A percentile compares a stretch with the other conserved stretches of the same genome.
phyloP scores from a whole-genome alignment of 1,284 basidiomycete genomes.

The Tylopilus sp. region DNA sequence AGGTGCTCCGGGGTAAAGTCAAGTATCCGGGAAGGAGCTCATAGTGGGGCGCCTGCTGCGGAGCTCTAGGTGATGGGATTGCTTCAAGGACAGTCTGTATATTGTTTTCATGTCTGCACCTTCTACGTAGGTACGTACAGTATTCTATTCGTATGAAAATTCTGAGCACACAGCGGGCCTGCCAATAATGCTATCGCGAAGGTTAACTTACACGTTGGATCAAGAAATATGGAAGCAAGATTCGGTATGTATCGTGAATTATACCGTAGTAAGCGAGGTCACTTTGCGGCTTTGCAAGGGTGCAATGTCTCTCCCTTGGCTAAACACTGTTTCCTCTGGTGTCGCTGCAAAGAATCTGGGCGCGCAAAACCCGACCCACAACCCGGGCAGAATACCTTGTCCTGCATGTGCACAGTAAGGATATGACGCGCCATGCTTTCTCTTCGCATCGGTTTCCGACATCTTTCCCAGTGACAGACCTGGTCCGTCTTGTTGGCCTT shows the following conservation, averaged over 20 bases:
- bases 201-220: neutral
- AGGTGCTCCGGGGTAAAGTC: constrained; percentile 25
- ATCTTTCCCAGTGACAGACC: constrained; percentile 15
- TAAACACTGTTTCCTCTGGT: constrained; percentile 15
- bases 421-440: constrained; percentile 27
- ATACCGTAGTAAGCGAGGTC: neutral
- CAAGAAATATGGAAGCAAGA: neutral
- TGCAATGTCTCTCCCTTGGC: neutral
- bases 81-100: neutral
- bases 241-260: neutral
- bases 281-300: neutral
- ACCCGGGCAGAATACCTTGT: constrained; percentile 19
- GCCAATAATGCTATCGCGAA: neutral
- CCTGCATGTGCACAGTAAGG: constrained; percentile 18
- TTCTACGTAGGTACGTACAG: constrained; percentile 2
- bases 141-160: no score
- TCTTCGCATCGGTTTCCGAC: constrained; percentile 18
- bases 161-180: no score
- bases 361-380: constrained; percentile 22
- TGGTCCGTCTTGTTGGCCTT: constrained; percentile 4
- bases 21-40: constrained; percentile 24
- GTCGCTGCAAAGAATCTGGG: constrained; percentile 24
- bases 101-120: neutral
- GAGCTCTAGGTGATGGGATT: neutral
- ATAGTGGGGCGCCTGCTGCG: neutral